Base-by-base conservation (phyloP, 306 rosid species). In the Vigna hirtella region DNA sequence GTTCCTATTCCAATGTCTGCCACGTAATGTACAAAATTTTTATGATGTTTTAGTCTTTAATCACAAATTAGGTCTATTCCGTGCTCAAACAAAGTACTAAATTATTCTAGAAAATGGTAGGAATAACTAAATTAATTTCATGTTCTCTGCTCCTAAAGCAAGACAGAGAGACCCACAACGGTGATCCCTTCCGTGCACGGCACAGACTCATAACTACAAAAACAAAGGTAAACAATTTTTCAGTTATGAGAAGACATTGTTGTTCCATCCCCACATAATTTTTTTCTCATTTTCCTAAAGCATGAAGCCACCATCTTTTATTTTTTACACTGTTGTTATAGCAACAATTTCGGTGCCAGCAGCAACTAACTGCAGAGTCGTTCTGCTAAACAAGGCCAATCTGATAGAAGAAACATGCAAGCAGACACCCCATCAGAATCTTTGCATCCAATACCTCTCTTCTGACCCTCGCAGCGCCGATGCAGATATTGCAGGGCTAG, bases 381-480 rank as follows among this genome's bases (percentile, higher is more conserved):
- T 36, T 14, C 57, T 2, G 0, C 70, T 38, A 56, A 72, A 57
- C 5, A 40, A 78, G 18, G 74, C 71, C 51, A 76, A 36, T 36
- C 61, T 86, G 56, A 79, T 89, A 0, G 65, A 77, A 14, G 45
- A 75, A 77, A 86, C 86, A 36, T 88, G 93, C 82, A 72, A 56
- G 51, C 30, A 81, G n/a, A 91, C 93, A 2, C 93, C 90, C 9
- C 40, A 77, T 11, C 66, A 57, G 24, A 22, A 53, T 17, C 67
- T 83, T 7, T 91, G 89, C 36, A 22, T 74, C 16, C 69, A 82
- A 0, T 70, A 58, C 38, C 85, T 89, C 58, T 12, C 42, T 53
- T 42, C 89, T 1, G 87, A 86, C 26, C 83, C 87, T 2, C 14
- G 50, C 6, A 85, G 90, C 74, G 7, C 72, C 0, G 6, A 6